These are phyloP conservation scores for Thalassiosira hispida DNA, from an alignment of 352 stramenopile species.

Conservation along the genomic window DNA sequence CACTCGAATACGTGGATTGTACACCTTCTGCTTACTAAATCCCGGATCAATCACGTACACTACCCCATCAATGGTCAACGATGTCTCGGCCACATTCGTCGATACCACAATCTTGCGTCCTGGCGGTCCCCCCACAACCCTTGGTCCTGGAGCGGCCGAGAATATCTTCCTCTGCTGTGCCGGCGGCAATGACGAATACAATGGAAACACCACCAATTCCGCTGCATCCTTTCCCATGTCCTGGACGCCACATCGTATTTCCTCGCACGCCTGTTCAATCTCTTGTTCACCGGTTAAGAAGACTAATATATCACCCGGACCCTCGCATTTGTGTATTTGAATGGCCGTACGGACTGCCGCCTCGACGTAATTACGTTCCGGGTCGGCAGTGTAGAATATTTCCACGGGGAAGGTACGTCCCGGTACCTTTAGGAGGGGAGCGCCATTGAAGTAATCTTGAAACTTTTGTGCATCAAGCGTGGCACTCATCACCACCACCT, in stretches of 20 bases:
- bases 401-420: constrained; percentile 98
- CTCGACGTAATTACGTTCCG: constrained; percentile 98
- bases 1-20: constrained; percentile 98
- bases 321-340: constrained; percentile 98
- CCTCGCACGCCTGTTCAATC: constrained; percentile 93
- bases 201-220: constrained; percentile 89
- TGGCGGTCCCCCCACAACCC: constrained; percentile 84
- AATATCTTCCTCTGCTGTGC: constrained; percentile 94
- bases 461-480: constrained; percentile 97
- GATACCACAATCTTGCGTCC: constrained; percentile 95
- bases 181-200: constrained; percentile 96
- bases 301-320: constrained; percentile 96
- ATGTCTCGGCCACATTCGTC: constrained; percentile 99
- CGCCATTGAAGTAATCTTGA: constrained; percentile 92
- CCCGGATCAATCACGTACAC: constrained; percentile 99
- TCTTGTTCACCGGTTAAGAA: constrained; percentile 99
- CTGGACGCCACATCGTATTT: constrained; percentile 87
- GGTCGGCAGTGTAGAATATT: constrained; percentile 95
- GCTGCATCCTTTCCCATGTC: constrained; percentile 74
- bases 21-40: constrained; percentile 99
- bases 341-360: constrained; percentile 84
- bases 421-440: constrained; percentile 93
- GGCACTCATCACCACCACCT: constrained; percentile 98
- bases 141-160: constrained; percentile 85
- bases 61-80: constrained; percentile 99